A percentile compares a stretch with the other conserved stretches of the same genome.
phyloP scores from a whole-genome alignment of 495 filamentous ascomycete genomes.

The Echria macrotheca region DNA sequence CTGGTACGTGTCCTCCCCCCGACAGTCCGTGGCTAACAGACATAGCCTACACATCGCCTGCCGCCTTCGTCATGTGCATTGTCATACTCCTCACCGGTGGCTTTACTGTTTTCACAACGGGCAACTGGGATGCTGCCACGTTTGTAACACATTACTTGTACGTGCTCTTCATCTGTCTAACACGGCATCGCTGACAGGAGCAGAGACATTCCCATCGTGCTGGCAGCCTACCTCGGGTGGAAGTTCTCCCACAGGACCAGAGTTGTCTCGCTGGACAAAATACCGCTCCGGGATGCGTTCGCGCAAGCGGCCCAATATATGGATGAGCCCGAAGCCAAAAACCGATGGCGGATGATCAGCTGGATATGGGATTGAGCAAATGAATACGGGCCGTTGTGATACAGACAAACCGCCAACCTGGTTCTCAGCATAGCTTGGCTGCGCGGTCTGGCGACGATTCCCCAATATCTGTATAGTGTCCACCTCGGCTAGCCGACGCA shows the following conservation, averaged over 20 bases:
- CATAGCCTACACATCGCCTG: constrained; percentile 31
- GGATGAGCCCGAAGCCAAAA: constrained; percentile 26
- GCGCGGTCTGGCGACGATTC: too few relatives aligned
- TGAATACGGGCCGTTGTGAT: too few relatives aligned
- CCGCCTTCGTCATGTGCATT: constrained; percentile 40
- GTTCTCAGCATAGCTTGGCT: too few relatives aligned
- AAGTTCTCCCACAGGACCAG: constrained; percentile 51
- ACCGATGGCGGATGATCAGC: constrained; percentile 25
- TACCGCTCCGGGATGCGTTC: constrained; percentile 42
- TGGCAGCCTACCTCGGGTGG: constrained; percentile 47
- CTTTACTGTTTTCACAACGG: constrained; percentile 43
- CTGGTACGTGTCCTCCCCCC: constrained; percentile 17
- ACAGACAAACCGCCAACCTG: too few relatives aligned
- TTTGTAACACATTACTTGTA: constrained; percentile 49
- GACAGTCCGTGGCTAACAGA: neutral
- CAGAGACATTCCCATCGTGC: constrained; percentile 52
- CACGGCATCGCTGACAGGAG: neutral
- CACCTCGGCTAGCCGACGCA: neutral
- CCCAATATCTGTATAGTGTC: too few relatives aligned
- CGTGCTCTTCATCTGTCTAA: constrained; percentile 14
- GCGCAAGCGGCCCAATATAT: constrained; percentile 28
- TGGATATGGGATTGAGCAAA: constrained; percentile 42
- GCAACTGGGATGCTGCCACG: constrained; percentile 40
- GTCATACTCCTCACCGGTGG: constrained; percentile 44
- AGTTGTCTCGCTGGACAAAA: constrained; percentile 45